These are phyloP conservation scores for Senecio squalidus DNA, from an alignment of 140 eudicot genomes.

Conservation along the genomic window DNA sequence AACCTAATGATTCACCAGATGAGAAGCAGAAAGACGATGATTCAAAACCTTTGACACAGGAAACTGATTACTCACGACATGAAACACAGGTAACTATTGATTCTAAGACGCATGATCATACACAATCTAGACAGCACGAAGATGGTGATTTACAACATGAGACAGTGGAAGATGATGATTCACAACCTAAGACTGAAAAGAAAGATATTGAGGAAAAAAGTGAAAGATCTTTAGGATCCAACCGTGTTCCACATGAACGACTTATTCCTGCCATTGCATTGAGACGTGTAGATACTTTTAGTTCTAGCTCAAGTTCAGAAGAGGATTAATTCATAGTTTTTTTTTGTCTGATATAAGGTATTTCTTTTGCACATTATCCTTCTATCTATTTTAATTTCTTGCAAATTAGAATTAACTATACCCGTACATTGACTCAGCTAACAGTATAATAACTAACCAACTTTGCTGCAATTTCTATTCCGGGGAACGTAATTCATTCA, in stretches of 20 bases:
- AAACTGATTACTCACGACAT: neutral
- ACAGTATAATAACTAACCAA: no score
- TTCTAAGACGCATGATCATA: neutral
- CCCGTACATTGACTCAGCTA: no score
- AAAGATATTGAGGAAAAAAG: slow-evolving; percentile 24
- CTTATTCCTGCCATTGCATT: slow-evolving; percentile 50
- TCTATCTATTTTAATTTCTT: neutral
- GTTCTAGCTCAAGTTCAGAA: slow-evolving; percentile 44
- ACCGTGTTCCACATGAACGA: slow-evolving; percentile 38
- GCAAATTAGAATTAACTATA: neutral
- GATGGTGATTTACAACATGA: neutral
- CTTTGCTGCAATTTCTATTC: no score
- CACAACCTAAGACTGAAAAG: neutral
- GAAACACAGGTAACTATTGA: neutral
- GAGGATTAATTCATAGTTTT: slow-evolving; percentile 11
- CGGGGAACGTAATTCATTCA: no score
- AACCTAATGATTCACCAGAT: neutral
- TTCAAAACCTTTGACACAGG: neutral
- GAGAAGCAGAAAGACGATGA: neutral
- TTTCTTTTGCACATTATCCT: neutral
- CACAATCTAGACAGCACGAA: neutral
- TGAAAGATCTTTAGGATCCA: slow-evolving; percentile 23
- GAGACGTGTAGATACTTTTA: slow-evolving; percentile 45
- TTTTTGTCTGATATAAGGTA: slow-evolving; percentile 8
- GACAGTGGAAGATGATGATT: neutral